Base-by-base conservation (phyloP, 805 yeast genomes). In the Wickerhamomyces mucosus region DNA sequence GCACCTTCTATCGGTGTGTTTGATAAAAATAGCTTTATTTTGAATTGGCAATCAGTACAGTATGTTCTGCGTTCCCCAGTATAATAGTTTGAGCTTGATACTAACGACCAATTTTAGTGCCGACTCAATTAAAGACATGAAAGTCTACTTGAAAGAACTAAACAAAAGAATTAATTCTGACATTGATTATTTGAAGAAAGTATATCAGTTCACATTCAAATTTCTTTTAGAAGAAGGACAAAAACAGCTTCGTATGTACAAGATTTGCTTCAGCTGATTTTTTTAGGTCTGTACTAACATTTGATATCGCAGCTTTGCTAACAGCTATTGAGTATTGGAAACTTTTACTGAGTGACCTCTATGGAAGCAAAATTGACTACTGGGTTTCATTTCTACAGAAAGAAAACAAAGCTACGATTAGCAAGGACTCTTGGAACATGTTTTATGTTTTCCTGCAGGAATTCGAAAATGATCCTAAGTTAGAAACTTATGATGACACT, bases 361-460 rank as follows among this genome's bases (percentile, higher is more conserved):
- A 58, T 24, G 43, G 48, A 1, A 32, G 41, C 7, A 51, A 60
- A 21, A 42, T 75, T 22, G 61, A 63, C 7, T 61, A 60, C 26
- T 89, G 95, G 89, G 58, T 65, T 31, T 53, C 48, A 1, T 88
- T 78, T 48, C 49, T 79, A 18, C 46, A 45, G 4, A 52, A 50
- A 3, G 60, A 56, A 10, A 58, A 64, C 38, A 63, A 69, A 29
- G 57, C 64, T 29, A 54, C 63, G 5, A 65, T 92, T 22, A 67
- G 81, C 5, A 70, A 58, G 40, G 98, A 89, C 48, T 72, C 77
- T 16, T 89, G 96, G 96, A 67, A 71, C 38, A 86, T 88, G 96
- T 59, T 81, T 34, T 67, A 67, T 33, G 73, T 75, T 34, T 84
- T 86, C 46, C 55, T 78, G 34, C 55, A 59, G 33, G 69, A 70